These are phyloP conservation scores for Mortierella claussenii DNA, from an alignment of 192 early-diverging fungal genomes.

Conservation along the genomic window DNA sequence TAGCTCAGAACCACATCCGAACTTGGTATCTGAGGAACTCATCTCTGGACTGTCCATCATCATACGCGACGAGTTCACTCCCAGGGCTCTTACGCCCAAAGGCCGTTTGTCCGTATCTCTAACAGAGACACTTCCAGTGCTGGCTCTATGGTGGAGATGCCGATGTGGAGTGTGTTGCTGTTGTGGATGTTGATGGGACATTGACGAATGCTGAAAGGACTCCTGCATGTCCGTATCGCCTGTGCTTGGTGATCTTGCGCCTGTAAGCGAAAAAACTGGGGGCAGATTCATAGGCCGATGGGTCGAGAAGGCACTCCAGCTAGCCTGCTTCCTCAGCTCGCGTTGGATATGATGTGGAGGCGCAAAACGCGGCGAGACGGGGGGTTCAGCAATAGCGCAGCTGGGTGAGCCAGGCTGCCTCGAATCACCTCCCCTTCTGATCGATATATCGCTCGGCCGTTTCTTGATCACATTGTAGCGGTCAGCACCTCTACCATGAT, in stretches of 20 bases:
- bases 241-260: neutral
- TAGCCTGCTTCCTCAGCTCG: conserved; percentile 23
- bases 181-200: conserved; percentile 2
- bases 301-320: conserved; percentile 20
- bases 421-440: neutral
- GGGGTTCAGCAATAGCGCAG: neutral
- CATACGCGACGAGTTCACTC: neutral
- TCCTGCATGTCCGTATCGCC: conserved; percentile 35
- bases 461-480: conserved; percentile 3
- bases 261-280: neutral
- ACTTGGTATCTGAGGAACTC: neutral
- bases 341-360: neutral
- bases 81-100: neutral
- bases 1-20: neutral
- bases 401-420: neutral
- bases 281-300: neutral
- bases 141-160: conserved; percentile 18
- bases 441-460: conserved; percentile 16
- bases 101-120: neutral
- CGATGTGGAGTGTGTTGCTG: neutral
- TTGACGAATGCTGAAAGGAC: too few species aligned
- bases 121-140: conserved; percentile 16
- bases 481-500: neutral
- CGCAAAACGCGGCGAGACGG: neutral
- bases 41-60: conserved; percentile 18